Base-by-base conservation (phyloP, 176 grass and related monocot species). In the Zea luxurians region DNA sequence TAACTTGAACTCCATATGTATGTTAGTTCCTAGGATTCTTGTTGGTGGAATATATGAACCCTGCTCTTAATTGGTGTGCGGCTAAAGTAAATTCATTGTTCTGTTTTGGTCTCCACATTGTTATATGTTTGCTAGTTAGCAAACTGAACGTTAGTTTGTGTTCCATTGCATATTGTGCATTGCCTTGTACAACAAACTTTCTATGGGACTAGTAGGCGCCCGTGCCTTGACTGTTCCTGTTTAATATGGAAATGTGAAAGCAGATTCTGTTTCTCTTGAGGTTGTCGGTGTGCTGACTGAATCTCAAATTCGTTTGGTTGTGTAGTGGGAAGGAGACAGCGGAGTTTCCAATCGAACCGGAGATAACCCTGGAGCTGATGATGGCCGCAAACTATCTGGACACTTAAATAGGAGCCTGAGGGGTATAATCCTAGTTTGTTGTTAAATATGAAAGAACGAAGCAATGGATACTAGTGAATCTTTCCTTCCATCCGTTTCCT, bases 321-420 rank as follows among this genome's bases (percentile, higher is more conserved):
- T 73, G 75, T 66, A 99, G 96, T 79, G 96, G 96, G 62, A 94
- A 89, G 70, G 92, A 95, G 50, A 91, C 92, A 0, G 71, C 92
- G 0, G 95, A 98, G 67, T 95, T 98, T 46, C 88, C 72, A 10
- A 98, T 95, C 2, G 96, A 98, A 44, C 92, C 92, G 0, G 89
- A 98, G 66, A 90, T 95, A 17, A 92, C 95, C 15, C 81, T 98
- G 76, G 91, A 98, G 62, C 79, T 98, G 74, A 98, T 95, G 92
- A 98, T 98, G 96, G 92, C 96, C 1, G 96, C 96, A 40, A 94
- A 98, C 76, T 98, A 92, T 83, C 86, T 98, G 10, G 91, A 98
- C 81, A 89, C 89, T 13, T 92, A 45, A 90, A 36, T 74, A 61
- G 17, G 18, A 40, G 9, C 55, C 55, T 20, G 49, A 73, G 21